phyloP scores from a whole-genome alignment of 768 basidiomycete species.

The Leucosporidium scottii region DNA sequence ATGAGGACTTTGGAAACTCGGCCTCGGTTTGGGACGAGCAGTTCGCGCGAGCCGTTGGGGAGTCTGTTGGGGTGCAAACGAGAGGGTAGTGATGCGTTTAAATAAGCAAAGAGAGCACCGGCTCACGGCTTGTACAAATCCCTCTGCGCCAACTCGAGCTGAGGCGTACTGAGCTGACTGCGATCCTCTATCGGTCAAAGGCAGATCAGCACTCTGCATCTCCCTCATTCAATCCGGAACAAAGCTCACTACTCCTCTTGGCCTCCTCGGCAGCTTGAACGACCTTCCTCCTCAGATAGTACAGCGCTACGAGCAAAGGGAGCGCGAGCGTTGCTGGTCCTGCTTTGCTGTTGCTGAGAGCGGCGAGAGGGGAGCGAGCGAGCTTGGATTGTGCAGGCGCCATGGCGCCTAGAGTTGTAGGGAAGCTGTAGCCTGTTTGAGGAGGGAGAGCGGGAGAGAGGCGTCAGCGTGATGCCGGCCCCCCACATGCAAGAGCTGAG shows the following conservation, averaged over 20 bases:
- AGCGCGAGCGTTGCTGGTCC: neutral
- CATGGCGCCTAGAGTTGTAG: too few species aligned
- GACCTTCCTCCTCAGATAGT: too few species aligned
- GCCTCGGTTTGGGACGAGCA: slow-evolving; percentile 33
- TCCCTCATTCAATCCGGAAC: too few species aligned
- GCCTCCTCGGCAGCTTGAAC: too few species aligned
- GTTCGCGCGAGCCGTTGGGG: slow-evolving; percentile 28
- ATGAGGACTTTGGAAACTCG: slow-evolving; percentile 32
- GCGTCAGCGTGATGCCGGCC: too few species aligned
- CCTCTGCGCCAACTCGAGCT: slow-evolving; percentile 29
- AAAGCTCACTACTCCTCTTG: too few species aligned
- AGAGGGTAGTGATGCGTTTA: too few species aligned
- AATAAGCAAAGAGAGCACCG: neutral
- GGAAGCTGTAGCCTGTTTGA: too few species aligned
- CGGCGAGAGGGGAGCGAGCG: neutral
- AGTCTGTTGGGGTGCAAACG: slow-evolving; percentile 2
- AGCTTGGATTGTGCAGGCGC: neutral
- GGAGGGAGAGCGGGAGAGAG: too few species aligned
- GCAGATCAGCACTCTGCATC: too few species aligned
- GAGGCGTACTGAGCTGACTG: slow-evolving; percentile 28
- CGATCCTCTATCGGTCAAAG: slow-evolving; percentile 4
- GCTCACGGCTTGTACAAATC: slow-evolving; percentile 30
- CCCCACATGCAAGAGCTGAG: too few species aligned
- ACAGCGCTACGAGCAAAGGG: neutral
- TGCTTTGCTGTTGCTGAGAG: neutral